Conservation (phyloP, 129 eudicot species). For the Escallonia herrerae region DNA sequence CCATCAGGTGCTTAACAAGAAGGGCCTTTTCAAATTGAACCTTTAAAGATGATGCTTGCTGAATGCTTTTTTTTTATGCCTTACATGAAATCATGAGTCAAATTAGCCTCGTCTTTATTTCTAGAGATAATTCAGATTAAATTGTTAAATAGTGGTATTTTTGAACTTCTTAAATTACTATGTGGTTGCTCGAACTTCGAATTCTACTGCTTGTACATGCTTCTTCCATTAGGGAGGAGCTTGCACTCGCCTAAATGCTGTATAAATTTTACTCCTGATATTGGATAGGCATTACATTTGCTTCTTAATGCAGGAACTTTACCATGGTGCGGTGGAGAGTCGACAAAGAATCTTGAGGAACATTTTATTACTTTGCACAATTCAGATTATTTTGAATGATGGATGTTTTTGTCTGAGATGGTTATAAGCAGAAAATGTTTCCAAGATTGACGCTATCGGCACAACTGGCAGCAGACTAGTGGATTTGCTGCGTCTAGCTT, state of each 20-base stretch:
- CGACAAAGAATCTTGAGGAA: slow-evolving; percentile 41
- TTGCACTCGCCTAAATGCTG: background rate
- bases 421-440: too few species aligned
- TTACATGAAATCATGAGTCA: too few species aligned
- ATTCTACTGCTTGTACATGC: background rate
- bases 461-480: background rate
- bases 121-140: too few species aligned
- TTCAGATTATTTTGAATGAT: slow-evolving; percentile 50
- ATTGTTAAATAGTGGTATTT: too few species aligned
- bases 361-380: slow-evolving; percentile 57
- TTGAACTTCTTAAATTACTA: too few species aligned
- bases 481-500: background rate
- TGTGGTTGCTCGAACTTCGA: too few species aligned
- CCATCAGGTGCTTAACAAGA: too few species aligned
- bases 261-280: background rate
- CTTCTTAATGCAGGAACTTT: slow-evolving; percentile 43
- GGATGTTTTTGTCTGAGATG: slow-evolving; percentile 7
- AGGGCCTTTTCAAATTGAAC: too few species aligned
- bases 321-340: slow-evolving; percentile 64
- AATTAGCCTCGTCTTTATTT: too few species aligned
- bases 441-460: background rate
- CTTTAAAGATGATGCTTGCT: too few species aligned
- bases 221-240: background rate
- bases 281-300: background rate
- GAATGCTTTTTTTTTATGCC: too few species aligned